Base-by-base conservation (phyloP, 2,329 filamentous ascomycete species). In the Fusarium succisae region DNA sequence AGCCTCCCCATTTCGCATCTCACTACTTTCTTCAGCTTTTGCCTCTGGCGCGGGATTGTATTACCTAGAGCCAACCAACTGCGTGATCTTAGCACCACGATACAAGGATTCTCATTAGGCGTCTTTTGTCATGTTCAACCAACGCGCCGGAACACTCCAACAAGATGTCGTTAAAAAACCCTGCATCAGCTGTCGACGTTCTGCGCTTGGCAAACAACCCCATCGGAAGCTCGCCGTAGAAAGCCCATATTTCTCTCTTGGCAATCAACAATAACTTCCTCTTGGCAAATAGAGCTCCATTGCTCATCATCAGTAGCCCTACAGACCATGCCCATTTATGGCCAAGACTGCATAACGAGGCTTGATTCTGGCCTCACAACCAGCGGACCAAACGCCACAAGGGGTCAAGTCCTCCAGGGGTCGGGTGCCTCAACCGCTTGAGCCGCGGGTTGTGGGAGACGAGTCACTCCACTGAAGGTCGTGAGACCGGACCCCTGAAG, bases 261-360 rank as follows among this genome's bases (percentile, higher is more conserved):
- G 56, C 66, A 70, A 30, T 24, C 38, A 59, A 37, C 43, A 63
- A 63, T 50, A 55, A 69, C 22, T 41, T 39, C 43, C 14, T 47
- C 43, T 69, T 48, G 38, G 48, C 51, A 32, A 20, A 35, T 39
- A 61, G 8, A 53, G 39, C 50, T 69, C 53, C 64, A 54, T 57
- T 70, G 35, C 41, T 61, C 30, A 18, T 39, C 45, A 22, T 41
- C 35, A 28, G 59, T 67, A 67, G 70, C 62, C 66, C 50, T 74
- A 61, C 44, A 20, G 45, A n/a, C 70, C 53, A 73, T 68, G 15
- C 39, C 71, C 58, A 12, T 35, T 74, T 72, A 24, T 38, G 66
- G 66, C 32, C 50, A 63, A 56, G 55, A 45, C 53, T 44, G 70
- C 70, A 73, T 59, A 43, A 66, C n/a, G 70, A 70, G 72, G 67